Evolutionary conservation across 2,329 filamentous ascomycete genomes (phyloP), one percentile per base, ranked within the genome.

Genomic region (Hypoxylon rubiginosum): DNA sequence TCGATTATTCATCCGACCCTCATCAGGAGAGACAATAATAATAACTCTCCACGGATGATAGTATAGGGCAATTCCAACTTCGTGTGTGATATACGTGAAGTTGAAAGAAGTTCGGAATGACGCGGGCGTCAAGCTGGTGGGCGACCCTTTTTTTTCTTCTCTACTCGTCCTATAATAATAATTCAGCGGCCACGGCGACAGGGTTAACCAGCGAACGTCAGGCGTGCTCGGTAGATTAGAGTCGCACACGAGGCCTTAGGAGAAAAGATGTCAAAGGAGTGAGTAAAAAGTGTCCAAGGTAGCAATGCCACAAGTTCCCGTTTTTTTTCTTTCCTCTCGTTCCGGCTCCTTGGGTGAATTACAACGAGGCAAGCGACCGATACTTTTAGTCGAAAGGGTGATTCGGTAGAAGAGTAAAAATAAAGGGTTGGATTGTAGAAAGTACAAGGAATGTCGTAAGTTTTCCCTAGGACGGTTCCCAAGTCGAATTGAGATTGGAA

Each of bases 1-100:
- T 94, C 88, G 85, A 94, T 94, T 94, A 92, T 83, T 82, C 80
- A 82, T 82, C 79, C 78, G 76, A 81, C 79, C 81, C 79, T 85
- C 83, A 84, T 85, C 73, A 79, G 71, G 72, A 75, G 75, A 72
- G 64, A 66, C 69, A 67, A 58, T 43, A 68, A 62, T 75, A 75
- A 60, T 58, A 62, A 61, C 69, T 72, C 71, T 72, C 71, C 68
- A 69, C 68, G 71, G 72, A 73, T 73, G 73, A 70, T 71, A 70
- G 58, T 72, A 70, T 57, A 68, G 70, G 72, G 71, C 65, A 68
- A 72, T 62, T 66, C 58, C 58, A 43, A 64, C 65, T 68, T 67
- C 62, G 62, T 67, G 51, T 51, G 54, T 56, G 69, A 64, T 62
- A 58, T 66, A 65, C 61, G 57, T 2, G 64, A 72, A 69, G 65